phyloP scores from a whole-genome alignment of 352 stramenopile genomes.

The Globisporangium carolinianum region DNA sequence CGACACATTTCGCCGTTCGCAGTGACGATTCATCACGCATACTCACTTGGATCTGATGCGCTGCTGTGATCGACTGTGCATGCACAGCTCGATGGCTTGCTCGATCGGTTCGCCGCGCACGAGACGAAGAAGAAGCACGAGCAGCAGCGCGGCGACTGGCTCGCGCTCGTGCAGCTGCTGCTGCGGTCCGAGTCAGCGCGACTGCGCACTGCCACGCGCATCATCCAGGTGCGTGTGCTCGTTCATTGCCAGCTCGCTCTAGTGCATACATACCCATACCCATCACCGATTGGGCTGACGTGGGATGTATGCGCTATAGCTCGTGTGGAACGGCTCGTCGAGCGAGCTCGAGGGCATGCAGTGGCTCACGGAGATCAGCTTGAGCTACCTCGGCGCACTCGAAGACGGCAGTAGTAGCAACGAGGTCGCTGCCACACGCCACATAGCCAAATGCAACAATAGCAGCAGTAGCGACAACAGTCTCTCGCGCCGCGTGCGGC shows the following conservation, averaged over 20 bases:
- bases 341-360: constrained; percentile 72
- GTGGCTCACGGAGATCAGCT: constrained; percentile 67
- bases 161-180: constrained; percentile 51
- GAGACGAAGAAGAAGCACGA: constrained; percentile 39
- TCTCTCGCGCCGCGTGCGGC: constrained; percentile 3
- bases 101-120: constrained; percentile 44
- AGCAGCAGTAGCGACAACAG: no score
- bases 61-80: not conserved
- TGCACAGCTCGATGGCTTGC: constrained; percentile 43
- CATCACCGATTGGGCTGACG: no score
- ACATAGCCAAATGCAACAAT: no score
- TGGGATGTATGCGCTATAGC: constrained; percentile 3
- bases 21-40: not conserved
- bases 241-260: not conserved
- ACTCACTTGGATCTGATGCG: not conserved
- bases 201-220: constrained; percentile 42
- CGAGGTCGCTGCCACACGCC: not conserved
- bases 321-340: constrained; percentile 38
- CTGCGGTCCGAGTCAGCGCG: constrained; percentile 46
- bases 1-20: not conserved
- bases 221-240: constrained; percentile 28
- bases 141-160: constrained; percentile 45
- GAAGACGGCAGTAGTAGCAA: constrained; percentile 19
- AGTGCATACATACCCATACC: not conserved
- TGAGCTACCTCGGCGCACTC: constrained; percentile 49